A percentile compares a stretch with the other conserved stretches of the same genome.
Evolutionary conservation across 2,329 filamentous ascomycete species (phyloP).

Genomic region (Periconia macrospinosa): DNA sequence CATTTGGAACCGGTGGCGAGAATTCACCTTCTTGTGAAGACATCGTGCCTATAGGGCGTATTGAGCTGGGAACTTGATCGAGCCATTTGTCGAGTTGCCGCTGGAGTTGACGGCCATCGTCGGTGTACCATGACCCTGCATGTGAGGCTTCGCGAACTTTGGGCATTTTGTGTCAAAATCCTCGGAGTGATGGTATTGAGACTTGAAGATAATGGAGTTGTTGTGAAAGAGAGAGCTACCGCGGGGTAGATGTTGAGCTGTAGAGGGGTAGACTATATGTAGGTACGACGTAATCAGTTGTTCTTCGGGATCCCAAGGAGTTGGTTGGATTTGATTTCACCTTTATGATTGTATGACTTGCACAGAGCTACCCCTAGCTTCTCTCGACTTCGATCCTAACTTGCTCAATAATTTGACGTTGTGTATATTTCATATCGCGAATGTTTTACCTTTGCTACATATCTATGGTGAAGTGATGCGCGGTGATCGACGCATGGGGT

Average conservation of each 20-base stretch:
- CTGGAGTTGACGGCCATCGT: conserved; percentile 61
- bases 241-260: conserved; percentile 8
- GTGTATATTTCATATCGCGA: no score
- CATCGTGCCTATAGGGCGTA: conserved; percentile 61
- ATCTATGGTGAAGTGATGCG: no score
- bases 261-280: conserved; percentile 15
- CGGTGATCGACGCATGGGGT: no score
- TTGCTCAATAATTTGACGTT: no score
- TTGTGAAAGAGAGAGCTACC: conserved; percentile 2
- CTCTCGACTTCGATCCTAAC: no score
- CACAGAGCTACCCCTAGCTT: no score
- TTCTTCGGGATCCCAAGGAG: background rate
- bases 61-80: conserved; percentile 65
- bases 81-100: conserved; percentile 75
- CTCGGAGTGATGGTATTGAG: background rate
- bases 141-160: conserved; percentile 65
- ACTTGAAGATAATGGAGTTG: background rate
- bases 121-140: conserved; percentile 85
- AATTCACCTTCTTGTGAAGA: conserved; percentile 41
- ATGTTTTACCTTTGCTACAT: no score
- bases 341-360: no score
- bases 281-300: background rate
- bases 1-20: conserved; percentile 69
- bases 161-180: conserved; percentile 1
- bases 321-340: no score